Conservation (phyloP, 106 monocot species). For the Allium fistulosum region DNA sequence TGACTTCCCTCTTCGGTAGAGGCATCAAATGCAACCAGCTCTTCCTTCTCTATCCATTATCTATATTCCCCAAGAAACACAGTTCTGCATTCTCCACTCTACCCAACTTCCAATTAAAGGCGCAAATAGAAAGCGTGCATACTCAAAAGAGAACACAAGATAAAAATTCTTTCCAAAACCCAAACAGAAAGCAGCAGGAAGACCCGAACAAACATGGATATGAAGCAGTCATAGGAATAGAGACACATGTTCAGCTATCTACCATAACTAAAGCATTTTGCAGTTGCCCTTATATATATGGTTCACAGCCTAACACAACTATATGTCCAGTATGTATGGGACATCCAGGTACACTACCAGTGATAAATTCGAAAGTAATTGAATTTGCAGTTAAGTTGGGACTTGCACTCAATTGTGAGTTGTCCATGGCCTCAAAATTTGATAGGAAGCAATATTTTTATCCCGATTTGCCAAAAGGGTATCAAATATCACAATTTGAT, state of each 20-base stretch:
- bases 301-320: slow-evolving; percentile 66
- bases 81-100: slow-evolving; percentile 12
- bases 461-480: slow-evolving; percentile 93
- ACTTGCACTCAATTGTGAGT: slow-evolving; percentile 76
- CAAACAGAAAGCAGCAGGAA: slow-evolving; percentile 6
- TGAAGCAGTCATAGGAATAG: slow-evolving; percentile 88
- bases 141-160: slow-evolving; percentile 1
- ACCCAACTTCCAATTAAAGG: slow-evolving; percentile 2
- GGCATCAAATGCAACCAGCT: slow-evolving; percentile 10
- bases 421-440: slow-evolving; percentile 72
- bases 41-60: not conserved
- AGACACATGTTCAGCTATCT: slow-evolving; percentile 90
- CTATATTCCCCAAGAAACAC: slow-evolving; percentile 8
- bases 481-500: slow-evolving; percentile 98
- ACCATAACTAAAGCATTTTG: slow-evolving; percentile 93
- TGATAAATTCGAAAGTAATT: slow-evolving; percentile 72
- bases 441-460: slow-evolving; percentile 98
- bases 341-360: slow-evolving; percentile 78
- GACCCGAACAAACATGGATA: slow-evolving; percentile 1
- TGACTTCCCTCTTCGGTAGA: slow-evolving; percentile 7
- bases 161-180: slow-evolving; percentile 1
- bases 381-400: slow-evolving; percentile 76
- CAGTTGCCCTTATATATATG: slow-evolving; percentile 71
- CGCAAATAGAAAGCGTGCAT: slow-evolving; percentile 7
- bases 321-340: slow-evolving; percentile 95